Evolutionary conservation across 2,329 filamentous ascomycete genomes (phyloP).

Genomic region (Fusarium equiseti): DNA sequence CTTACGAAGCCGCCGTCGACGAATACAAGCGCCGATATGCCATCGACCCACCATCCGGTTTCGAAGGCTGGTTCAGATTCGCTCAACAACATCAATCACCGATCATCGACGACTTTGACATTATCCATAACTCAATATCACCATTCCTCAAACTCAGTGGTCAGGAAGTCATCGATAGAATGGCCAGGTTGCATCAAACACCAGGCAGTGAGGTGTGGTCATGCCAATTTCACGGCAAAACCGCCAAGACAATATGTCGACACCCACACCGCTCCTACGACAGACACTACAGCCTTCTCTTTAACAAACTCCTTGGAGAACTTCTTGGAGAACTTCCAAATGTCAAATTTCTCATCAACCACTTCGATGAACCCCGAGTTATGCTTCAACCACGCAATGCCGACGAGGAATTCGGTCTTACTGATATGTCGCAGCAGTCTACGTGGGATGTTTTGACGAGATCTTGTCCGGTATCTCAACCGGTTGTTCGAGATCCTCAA

Average conservation of each 20-base stretch:
- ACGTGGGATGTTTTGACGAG: slow-evolving; percentile 52
- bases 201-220: slow-evolving; percentile 53
- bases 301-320: slow-evolving; percentile 49
- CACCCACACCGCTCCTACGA: slow-evolving; percentile 53
- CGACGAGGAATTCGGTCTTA: slow-evolving; percentile 31
- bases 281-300: slow-evolving; percentile 49
- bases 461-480: slow-evolving; percentile 39
- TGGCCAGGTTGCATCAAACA: slow-evolving; percentile 44
- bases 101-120: slow-evolving; percentile 65
- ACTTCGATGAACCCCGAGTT: slow-evolving; percentile 62
- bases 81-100: slow-evolving; percentile 55
- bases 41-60: slow-evolving; percentile 59
- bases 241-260: slow-evolving; percentile 49
- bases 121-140: slow-evolving; percentile 54
- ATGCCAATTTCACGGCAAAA: slow-evolving; percentile 49
- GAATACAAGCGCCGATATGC: slow-evolving; percentile 61
- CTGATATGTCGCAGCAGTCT: slow-evolving; percentile 45
- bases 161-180: slow-evolving; percentile 46
- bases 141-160: slow-evolving; percentile 58
- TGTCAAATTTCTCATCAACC: slow-evolving; percentile 59
- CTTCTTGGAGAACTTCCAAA: slow-evolving; percentile 50
- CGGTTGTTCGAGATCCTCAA: background rate
- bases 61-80: slow-evolving; percentile 60
- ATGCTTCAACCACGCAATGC: slow-evolving; percentile 45
- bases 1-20: slow-evolving; percentile 49